A percentile compares a stretch with the other conserved stretches of the same genome.
These are phyloP conservation scores for Fusarium aywerte DNA, from an alignment of 2,329 filamentous ascomycete species.

Conservation along the genomic window DNA sequence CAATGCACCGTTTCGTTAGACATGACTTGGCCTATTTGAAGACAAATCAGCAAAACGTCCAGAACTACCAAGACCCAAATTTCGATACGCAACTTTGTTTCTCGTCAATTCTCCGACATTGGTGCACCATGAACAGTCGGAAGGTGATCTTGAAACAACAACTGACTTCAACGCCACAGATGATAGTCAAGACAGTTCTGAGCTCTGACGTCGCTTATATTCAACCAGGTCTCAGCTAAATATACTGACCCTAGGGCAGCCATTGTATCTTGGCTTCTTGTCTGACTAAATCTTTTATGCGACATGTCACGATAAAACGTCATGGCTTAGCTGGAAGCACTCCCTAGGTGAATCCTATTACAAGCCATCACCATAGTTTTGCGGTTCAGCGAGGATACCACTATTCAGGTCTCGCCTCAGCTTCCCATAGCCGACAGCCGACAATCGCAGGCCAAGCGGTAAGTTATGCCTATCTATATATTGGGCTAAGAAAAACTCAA, in stretches of 20 bases:
- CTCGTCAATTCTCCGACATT: neutral
- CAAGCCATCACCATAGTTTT: slow-evolving; percentile 9
- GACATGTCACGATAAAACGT: neutral
- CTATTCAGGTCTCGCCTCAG: neutral
- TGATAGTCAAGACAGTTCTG: neutral
- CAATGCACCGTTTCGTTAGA: neutral
- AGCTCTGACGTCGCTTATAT: neutral
- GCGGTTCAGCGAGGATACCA: neutral
- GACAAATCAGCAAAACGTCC: neutral
- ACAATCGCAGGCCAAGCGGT: neutral
- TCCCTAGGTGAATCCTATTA: slow-evolving; percentile 2
- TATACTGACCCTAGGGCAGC: neutral
- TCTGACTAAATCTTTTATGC: neutral
- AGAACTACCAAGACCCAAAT: neutral
- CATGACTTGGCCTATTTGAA: neutral
- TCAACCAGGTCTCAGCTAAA: neutral
- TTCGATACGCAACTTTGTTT: neutral
- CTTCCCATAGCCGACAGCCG: neutral
- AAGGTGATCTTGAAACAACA: neutral
- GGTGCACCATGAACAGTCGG: neutral
- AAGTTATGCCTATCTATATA: neutral
- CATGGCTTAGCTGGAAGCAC: slow-evolving; percentile 3
- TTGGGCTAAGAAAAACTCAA: slow-evolving; percentile 4
- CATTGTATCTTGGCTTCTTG: neutral
- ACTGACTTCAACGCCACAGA: neutral